Conservation (phyloP, 805 yeast species). For the Yamadazyma sp. region DNA sequence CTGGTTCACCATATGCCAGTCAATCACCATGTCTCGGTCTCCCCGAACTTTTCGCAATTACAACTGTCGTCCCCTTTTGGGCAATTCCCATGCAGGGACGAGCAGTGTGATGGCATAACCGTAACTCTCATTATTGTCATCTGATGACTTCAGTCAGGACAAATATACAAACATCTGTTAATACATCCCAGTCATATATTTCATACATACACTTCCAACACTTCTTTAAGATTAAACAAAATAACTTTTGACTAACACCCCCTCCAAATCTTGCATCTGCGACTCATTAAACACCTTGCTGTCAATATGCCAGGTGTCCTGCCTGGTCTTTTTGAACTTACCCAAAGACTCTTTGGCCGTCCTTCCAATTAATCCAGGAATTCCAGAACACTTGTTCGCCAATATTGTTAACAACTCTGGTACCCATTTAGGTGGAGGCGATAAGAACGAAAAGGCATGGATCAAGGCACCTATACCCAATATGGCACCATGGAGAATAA, state of each 20-base stretch:
- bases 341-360: conserved; percentile 81
- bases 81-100: no score
- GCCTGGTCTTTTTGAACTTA: conserved; percentile 85
- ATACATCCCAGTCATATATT: no score
- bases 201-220: not conserved
- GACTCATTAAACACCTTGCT: conserved; percentile 68
- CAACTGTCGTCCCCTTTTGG: no score
- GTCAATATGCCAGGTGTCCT: conserved; percentile 96
- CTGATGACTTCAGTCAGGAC: no score
- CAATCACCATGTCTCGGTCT: no score
- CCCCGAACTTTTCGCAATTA: no score
- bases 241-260: conserved; percentile 90
- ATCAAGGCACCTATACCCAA: conserved; percentile 86
- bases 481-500: conserved; percentile 76
- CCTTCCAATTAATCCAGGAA: conserved; percentile 77
- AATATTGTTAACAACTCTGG: conserved; percentile 69
- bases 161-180: no score
- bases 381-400: conserved; percentile 68
- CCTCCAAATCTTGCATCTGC: conserved; percentile 88
- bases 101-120: no score
- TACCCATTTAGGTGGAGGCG: conserved; percentile 92
- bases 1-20: no score
- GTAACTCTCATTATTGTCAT: no score
- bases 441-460: conserved; percentile 83
- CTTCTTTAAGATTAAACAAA: conserved; percentile 52